A percentile compares a stretch with the other conserved stretches of the same genome.
phyloP scores from a whole-genome alignment of 148 eudicot genomes.

The Cornus florida region DNA sequence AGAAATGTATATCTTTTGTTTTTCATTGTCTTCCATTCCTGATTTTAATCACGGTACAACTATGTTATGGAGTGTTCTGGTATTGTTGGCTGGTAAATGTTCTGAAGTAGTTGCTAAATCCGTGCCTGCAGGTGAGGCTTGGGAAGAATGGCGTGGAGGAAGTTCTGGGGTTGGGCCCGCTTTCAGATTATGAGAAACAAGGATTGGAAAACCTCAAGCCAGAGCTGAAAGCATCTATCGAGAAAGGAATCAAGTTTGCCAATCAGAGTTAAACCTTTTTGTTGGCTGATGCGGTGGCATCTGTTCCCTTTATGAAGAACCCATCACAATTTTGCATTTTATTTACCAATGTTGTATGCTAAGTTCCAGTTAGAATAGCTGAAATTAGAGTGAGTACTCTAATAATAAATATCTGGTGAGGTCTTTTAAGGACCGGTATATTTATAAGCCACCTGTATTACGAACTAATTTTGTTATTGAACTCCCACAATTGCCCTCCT shows the following conservation, averaged over 20 bases:
- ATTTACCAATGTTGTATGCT: neutral
- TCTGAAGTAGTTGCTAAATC: neutral
- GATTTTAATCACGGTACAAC: neutral
- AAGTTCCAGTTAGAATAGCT: neutral
- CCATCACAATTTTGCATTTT: neutral
- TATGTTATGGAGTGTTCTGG: neutral
- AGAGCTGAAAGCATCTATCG: conserved; percentile 73
- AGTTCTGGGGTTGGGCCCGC: conserved; percentile 63
- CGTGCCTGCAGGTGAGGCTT: conserved; percentile 69
- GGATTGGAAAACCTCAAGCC: conserved; percentile 61
- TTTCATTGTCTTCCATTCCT: too few relatives aligned
- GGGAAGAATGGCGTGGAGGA: conserved; percentile 97
- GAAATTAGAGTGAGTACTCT: neutral
- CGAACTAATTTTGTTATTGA: neutral
- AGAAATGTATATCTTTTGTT: too few relatives aligned
- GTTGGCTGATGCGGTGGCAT: neutral
- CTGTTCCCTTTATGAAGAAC: neutral
- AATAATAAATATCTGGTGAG: neutral
- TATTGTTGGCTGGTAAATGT: neutral
- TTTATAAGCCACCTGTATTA: too few relatives aligned
- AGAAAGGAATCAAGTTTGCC: conserved; percentile 78
- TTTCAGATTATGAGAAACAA: conserved; percentile 67
- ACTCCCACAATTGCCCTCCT: neutral
- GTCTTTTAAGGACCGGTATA: too few relatives aligned
- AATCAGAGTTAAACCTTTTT: conserved; percentile 27